Percentiles rank a stretch among this genome's conserved stretches.
phyloP scores from a whole-genome alignment of 1,139 yeast genomes.

The Casaregolazyma suthepensis region DNA sequence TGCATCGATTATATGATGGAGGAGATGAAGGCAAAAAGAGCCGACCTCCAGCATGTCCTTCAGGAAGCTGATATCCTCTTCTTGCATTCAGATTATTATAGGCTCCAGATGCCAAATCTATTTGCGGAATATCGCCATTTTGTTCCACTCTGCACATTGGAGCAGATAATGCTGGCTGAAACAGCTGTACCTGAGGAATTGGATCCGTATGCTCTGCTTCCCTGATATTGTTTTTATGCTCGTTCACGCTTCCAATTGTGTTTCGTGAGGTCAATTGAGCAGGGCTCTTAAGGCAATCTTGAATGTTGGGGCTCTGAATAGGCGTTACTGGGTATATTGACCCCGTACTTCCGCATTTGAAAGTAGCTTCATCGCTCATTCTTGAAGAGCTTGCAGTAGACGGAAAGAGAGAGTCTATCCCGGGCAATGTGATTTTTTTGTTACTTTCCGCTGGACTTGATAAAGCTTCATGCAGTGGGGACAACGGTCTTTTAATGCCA shows the following conservation, averaged over 20 bases:
- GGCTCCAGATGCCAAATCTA: not conserved
- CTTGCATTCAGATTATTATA: not conserved
- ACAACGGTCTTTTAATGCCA: not conserved
- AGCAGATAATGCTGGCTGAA: not conserved
- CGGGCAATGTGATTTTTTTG: conserved; percentile 4
- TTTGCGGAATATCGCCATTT: not conserved
- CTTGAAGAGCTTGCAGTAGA: conserved; percentile 5
- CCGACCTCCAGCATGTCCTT: not conserved
- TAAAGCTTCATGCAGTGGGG: not conserved
- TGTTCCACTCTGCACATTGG: not conserved
- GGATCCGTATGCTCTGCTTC: not conserved
- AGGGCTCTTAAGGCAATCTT: not conserved
- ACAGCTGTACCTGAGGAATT: not conserved
- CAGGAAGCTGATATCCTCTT: not conserved
- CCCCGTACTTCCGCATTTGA: not conserved
- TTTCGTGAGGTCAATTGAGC: not conserved
- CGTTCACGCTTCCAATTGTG: not conserved
- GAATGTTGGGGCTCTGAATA: conserved; percentile 3
- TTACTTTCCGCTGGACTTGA: not conserved
- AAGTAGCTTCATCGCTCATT: conserved; percentile 1
- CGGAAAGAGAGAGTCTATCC: conserved; percentile 11
- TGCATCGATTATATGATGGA: not conserved
- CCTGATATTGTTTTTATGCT: not conserved
- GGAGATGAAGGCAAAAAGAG: not conserved
- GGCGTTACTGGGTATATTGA: conserved; percentile 9